A percentile compares a stretch with the other conserved stretches of the same genome.
phyloP scores from a whole-genome alignment of 768 basidiomycete genomes.

The Termitomyces sp. region DNA sequence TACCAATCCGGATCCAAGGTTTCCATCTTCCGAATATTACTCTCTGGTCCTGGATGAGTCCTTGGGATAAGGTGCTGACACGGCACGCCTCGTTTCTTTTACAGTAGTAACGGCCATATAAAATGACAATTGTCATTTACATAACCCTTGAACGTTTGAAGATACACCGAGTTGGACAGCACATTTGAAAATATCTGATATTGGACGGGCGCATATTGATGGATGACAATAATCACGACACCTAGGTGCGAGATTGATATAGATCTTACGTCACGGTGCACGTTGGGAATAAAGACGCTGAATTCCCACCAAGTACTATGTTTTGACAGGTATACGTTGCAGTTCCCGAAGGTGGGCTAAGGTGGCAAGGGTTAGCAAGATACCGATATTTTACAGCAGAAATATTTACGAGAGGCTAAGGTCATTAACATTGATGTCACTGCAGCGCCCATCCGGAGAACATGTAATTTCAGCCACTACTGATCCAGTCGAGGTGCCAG shows the following conservation, averaged over 20 bases:
- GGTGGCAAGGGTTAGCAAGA: not conserved
- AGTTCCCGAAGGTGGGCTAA: slow-evolving; percentile 36
- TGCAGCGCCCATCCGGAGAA: slow-evolving; percentile 51
- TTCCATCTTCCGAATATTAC: slow-evolving; percentile 23
- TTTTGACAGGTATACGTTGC: slow-evolving; percentile 52
- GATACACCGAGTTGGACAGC: not conserved
- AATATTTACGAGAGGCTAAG: slow-evolving; percentile 39
- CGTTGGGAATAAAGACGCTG: slow-evolving; percentile 39
- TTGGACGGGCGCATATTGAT: not conserved
- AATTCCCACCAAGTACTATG: slow-evolving; percentile 40
- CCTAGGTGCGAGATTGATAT: not conserved
- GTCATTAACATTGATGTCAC: slow-evolving; percentile 42
- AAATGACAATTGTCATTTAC: not conserved
- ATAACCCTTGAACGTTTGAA: not conserved
- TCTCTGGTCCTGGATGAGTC: slow-evolving; percentile 12
- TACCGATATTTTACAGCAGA: not conserved
- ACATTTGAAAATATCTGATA: not conserved
- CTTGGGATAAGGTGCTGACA: slow-evolving; percentile 3
- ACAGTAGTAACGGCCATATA: slow-evolving; percentile 1
- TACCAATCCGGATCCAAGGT: slow-evolving; percentile 18
- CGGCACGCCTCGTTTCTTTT: not conserved
- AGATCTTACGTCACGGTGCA: slow-evolving; percentile 28
- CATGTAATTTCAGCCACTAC: slow-evolving; percentile 53
- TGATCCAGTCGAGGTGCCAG: slow-evolving; percentile 51
- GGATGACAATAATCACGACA: not conserved